Conservation (phyloP, 257 asterid genomes). For the Solanum sejunctum region DNA sequence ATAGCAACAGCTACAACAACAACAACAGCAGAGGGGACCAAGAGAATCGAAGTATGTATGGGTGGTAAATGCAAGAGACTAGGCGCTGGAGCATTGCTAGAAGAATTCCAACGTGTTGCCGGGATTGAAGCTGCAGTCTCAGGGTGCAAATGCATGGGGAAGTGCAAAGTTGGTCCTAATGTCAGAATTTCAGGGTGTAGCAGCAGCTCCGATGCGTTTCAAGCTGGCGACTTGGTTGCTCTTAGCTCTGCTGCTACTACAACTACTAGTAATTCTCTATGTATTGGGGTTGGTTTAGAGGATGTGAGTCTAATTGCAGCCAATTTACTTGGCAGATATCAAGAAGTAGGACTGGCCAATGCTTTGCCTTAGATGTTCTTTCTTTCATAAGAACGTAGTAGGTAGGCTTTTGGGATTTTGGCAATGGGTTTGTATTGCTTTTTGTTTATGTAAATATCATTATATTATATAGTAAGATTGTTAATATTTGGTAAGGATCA, state of each 20-base stretch:
- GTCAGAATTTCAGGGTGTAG: slow-evolving; percentile 31
- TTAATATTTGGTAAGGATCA: neutral
- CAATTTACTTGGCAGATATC: slow-evolving; percentile 23
- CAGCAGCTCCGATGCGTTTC: neutral
- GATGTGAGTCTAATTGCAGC: slow-evolving; percentile 59
- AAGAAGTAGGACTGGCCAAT: slow-evolving; percentile 18
- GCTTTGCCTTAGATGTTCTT: neutral
- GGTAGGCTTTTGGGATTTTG: neutral
- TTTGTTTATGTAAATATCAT: neutral
- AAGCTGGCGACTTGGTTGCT: neutral
- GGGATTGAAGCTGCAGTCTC: slow-evolving; percentile 56
- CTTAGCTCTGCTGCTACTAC: neutral
- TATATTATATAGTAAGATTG: neutral
- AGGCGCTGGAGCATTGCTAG: slow-evolving; percentile 42
- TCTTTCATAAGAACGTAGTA: neutral
- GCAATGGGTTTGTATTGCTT: neutral
- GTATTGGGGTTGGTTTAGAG: slow-evolving; percentile 53
- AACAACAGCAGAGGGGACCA: neutral
- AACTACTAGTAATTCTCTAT: slow-evolving; percentile 16
- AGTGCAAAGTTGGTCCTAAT: slow-evolving; percentile 74
- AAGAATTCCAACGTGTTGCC: slow-evolving; percentile 34
- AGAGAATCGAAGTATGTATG: slow-evolving; percentile 74
- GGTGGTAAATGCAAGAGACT: slow-evolving; percentile 91
- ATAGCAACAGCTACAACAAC: neutral
- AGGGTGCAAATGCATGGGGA: slow-evolving; percentile 93